These are phyloP conservation scores for Paxillus rubicundulus DNA, from an alignment of 768 basidiomycete species.

Conservation along the genomic window DNA sequence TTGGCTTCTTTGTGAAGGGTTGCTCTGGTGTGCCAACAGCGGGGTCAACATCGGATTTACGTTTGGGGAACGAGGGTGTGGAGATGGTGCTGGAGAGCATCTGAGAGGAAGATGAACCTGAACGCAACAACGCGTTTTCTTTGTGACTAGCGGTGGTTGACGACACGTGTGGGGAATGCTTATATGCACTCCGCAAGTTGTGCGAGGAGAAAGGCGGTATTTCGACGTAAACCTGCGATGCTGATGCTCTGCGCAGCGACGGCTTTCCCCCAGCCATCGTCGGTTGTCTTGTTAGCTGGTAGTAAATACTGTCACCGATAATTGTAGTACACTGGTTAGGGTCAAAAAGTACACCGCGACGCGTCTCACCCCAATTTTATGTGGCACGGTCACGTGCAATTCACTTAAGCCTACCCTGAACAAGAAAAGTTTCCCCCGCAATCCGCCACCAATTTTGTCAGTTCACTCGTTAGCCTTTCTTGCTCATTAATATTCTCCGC, in stretches of 20 bases:
- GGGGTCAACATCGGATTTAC: constrained; percentile 42
- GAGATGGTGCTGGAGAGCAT: constrained; percentile 30
- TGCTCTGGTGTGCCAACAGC: constrained; percentile 20
- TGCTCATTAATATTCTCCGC: not conserved
- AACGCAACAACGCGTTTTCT: constrained; percentile 45
- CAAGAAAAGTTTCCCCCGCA: constrained; percentile 15
- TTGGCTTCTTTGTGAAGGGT: constrained; percentile 20
- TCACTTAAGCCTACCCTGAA: constrained; percentile 32
- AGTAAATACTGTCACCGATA: not conserved
- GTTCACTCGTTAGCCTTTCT: not conserved
- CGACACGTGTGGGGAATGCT: constrained; percentile 26
- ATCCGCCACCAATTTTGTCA: not conserved
- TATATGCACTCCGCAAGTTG: constrained; percentile 21
- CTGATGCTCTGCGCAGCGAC: constrained; percentile 32
- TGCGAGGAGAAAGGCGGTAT: constrained; percentile 51
- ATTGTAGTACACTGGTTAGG: constrained; percentile 5
- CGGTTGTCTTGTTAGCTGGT: not conserved
- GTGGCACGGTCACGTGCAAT: constrained; percentile 32
- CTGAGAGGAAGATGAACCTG: constrained; percentile 31
- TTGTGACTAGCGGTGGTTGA: constrained; percentile 36
- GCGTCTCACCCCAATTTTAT: constrained; percentile 20
- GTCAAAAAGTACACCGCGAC: constrained; percentile 20
- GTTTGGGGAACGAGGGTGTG: constrained; percentile 41
- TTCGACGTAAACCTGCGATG: constrained; percentile 56
- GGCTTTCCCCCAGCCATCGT: constrained; percentile 20